Evolutionary conservation across 176 grass and related monocot genomes (phyloP), one percentile per base, ranked within the genome.

Genomic region (Echinochloa phyllopogon): DNA sequence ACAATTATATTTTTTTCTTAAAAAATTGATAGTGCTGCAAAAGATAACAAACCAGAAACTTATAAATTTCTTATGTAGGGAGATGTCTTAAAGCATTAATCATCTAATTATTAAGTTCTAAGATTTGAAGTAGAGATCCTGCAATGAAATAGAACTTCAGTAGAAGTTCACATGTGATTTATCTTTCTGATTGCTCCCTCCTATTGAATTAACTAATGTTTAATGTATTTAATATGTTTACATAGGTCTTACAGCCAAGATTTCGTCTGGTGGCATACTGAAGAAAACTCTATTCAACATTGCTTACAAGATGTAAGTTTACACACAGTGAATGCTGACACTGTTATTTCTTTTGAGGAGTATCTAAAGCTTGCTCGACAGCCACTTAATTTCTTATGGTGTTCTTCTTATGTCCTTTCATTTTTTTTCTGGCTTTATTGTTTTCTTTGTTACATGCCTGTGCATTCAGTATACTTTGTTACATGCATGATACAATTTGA

Each of bases 201-300:
- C 23, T 69, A 13, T 67, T 61, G 1, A 52, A 38, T 60, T 48
- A 9, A 52, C 18, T 66, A 67, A 65, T 42, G 47, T 84, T 33
- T 39, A 29, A 75, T 75, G 33, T 64, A 81, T 47, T 77, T 37
- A 79, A 43, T 84, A 13, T 69, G 33, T 84, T 66, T 88, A 66
- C 36, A 4, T 84, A 98, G 96, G 93, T 88, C 85, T 98, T 67
- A 88, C 85, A 37, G 48, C 44, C 45, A 98, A 88, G 83, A 88
- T 98, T 74, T 88, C 93, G 0, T 72, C 96, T 18, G 91, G 93
- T 80, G 91, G 96, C 36, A 60, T 90, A 63, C 56, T 95, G 72
- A 98, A 94, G 86, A 91, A 89, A 90, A 83, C 87, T 37, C 81
- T 98, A 51, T 98, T 98, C 87, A 92, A 94, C 80, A n/a, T 90